phyloP scores from a whole-genome alignment of 2,329 filamentous ascomycete genomes.

The Monilinia aucupariae region DNA sequence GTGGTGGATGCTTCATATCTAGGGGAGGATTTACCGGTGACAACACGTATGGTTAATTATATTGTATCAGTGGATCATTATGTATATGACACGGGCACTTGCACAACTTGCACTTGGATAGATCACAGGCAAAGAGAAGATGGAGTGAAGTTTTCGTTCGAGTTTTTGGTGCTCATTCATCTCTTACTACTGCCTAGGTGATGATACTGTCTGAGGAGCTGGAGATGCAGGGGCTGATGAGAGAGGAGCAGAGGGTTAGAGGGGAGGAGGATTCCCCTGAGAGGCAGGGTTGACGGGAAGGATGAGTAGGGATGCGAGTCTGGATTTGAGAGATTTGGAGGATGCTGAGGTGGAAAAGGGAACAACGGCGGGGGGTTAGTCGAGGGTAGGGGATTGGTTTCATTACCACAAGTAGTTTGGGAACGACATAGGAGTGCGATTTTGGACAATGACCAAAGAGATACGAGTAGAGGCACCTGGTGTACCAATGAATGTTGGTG shows the following conservation, averaged over 20 bases:
- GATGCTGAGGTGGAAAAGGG: constrained; percentile 32
- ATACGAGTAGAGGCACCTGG: not conserved
- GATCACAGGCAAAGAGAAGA: no score
- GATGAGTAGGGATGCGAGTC: not conserved
- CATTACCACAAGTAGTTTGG: not conserved
- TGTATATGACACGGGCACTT: not conserved
- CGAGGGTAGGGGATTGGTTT: not conserved
- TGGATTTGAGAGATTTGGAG: constrained; percentile 3
- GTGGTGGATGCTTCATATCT: no score
- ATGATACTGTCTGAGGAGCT: no score
- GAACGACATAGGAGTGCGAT: not conserved
- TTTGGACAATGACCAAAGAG: no score
- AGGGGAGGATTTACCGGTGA: no score
- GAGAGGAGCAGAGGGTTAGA: constrained; percentile 1
- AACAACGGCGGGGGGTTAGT: constrained; percentile 18
- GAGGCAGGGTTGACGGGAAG: not conserved
- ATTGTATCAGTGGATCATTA: not conserved
- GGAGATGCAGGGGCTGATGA: no score
- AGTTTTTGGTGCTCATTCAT: not conserved
- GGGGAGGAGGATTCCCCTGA: not conserved
- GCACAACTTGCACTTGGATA: not conserved
- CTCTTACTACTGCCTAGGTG: not conserved
- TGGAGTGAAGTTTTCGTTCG: not conserved
- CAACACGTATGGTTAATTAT: not conserved
- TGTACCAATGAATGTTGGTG: not conserved